A percentile compares a stretch with the other conserved stretches of the same genome.
phyloP scores from a whole-genome alignment of 768 basidiomycete genomes.

The Amanita exitialis region DNA sequence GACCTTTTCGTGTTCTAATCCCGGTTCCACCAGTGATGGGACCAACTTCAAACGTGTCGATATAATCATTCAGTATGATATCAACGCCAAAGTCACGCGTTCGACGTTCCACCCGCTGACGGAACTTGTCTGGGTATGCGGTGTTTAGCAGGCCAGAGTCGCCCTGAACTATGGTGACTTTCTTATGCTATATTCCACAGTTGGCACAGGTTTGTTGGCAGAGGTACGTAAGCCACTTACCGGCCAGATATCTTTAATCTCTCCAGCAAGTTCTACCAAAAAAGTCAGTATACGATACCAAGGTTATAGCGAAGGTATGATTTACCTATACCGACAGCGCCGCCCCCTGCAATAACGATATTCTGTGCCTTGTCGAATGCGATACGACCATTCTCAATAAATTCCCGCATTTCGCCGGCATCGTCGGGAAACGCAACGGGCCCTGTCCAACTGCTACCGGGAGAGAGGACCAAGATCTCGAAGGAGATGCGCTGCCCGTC shows the following conservation, averaged over 20 bases:
- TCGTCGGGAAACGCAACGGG: conserved; percentile 21
- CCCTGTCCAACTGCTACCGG: conserved; percentile 40
- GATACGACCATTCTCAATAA: conserved; percentile 9
- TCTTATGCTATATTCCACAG: conserved; percentile 19
- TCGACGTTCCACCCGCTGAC: conserved; percentile 28
- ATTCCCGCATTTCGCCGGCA: conserved; percentile 14
- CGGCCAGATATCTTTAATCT: conserved; percentile 20
- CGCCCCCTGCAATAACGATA: conserved; percentile 31
- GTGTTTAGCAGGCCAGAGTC: conserved; percentile 34
- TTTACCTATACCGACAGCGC: conserved; percentile 26
- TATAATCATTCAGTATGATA: conserved; percentile 37
- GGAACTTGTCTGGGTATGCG: conserved; percentile 38
- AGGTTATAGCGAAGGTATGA: conserved; percentile 5
- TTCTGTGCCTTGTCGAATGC: conserved; percentile 24
- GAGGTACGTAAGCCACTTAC: conserved; percentile 10
- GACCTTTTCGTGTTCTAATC: conserved; percentile 36
- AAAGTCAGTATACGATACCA: neutral
- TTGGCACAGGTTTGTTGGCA: neutral
- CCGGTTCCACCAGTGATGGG: conserved; percentile 17
- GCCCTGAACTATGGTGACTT: conserved; percentile 50
- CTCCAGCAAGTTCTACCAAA: conserved; percentile 18
- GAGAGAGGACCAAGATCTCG: conserved; percentile 44
- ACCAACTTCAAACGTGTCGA: conserved; percentile 33
- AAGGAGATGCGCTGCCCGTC: conserved; percentile 35
- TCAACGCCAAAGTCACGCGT: conserved; percentile 31